Percentiles rank a stretch among this genome's conserved stretches.
phyloP scores from a whole-genome alignment of 192 early-diverging fungal species.

The Coemansia sp. region DNA sequence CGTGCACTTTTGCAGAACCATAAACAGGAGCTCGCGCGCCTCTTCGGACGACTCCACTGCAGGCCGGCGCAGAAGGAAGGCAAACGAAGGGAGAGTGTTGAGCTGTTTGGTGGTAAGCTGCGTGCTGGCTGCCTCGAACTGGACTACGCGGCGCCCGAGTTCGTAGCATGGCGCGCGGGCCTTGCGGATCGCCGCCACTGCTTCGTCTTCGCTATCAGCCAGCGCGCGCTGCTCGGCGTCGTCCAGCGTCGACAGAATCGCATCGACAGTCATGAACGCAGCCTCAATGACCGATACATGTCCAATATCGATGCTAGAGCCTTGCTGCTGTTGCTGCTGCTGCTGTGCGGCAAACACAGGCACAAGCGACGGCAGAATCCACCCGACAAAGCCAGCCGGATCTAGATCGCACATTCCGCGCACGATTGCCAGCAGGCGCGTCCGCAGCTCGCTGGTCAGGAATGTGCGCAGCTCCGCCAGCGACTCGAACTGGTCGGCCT shows the following conservation, averaged over 20 bases:
- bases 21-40: constrained; percentile 31
- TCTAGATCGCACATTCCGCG: constrained; percentile 42
- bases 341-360: constrained; percentile 15
- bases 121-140: not conserved
- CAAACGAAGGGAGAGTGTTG: constrained; percentile 42
- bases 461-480: constrained; percentile 33
- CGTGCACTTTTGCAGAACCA: constrained; percentile 34
- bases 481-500: constrained; percentile 36
- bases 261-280: constrained; percentile 35
- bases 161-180: constrained; percentile 33
- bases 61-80: constrained; percentile 41
- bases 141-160: constrained; percentile 24
- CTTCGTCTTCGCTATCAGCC: constrained; percentile 17
- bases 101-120: constrained; percentile 21
- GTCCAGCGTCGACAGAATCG: constrained; percentile 38
- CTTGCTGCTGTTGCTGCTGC: too few relatives aligned
- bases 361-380: constrained; percentile 42
- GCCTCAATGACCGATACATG: constrained; percentile 23
- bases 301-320: not conserved
- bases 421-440: constrained; percentile 33
- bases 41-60: constrained; percentile 12
- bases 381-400: constrained; percentile 42
- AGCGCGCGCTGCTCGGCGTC: constrained; percentile 47
- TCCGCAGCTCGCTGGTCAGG: constrained; percentile 32
- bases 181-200: not conserved